These are phyloP conservation scores for Scedosporium aurantiacum DNA, from an alignment of 2,329 filamentous ascomycete genomes.

Conservation along the genomic window DNA sequence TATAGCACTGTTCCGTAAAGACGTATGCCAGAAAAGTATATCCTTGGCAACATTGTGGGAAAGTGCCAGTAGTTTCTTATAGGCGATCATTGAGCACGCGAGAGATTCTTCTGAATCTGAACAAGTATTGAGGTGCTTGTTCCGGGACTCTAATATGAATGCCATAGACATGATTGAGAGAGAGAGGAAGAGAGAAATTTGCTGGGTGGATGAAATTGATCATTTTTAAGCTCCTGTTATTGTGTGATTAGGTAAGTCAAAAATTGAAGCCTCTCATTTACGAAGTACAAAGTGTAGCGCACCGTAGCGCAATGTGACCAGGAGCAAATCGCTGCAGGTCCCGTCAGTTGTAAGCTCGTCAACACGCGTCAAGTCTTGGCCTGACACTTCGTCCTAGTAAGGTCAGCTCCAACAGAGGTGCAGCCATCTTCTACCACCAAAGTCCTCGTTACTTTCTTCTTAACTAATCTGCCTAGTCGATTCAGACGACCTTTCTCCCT, in stretches of 20 bases:
- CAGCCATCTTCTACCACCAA: no score
- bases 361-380: no score
- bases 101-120: slow-evolving; percentile 74
- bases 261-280: no score
- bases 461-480: no score
- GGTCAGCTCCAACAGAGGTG: no score
- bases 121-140: slow-evolving; percentile 83
- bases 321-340: no score
- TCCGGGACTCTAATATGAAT: slow-evolving; percentile 99
- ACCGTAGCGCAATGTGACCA: no score
- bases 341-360: no score
- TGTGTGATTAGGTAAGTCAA: neutral
- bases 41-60: slow-evolving; percentile 52
- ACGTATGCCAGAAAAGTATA: slow-evolving; percentile 31
- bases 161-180: slow-evolving; percentile 66
- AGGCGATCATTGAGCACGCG: slow-evolving; percentile 97
- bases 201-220: neutral
- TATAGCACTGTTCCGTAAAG: slow-evolving; percentile 11
- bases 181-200: slow-evolving; percentile 28
- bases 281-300: no score
- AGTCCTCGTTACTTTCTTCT: no score
- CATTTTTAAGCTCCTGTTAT: neutral
- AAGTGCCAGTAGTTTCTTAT: slow-evolving; percentile 62
- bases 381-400: no score
- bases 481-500: no score